These are phyloP conservation scores for Cucumis sativus DNA, from an alignment of 306 rosid genomes.

Conservation along the genomic window Cucumber_9930_V3 NC_026657.2:387001-387500, in stretches of 20 bases:
- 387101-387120: constrained; percentile 3
- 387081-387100: constrained; percentile 19
- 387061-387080: constrained; percentile 16
- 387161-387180: constrained; percentile 64
- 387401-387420: no score
- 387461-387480: no score
- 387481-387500: no score
- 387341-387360: not conserved
- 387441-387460: no score
- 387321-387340: not conserved
- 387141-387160: constrained; percentile 29
- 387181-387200: constrained; percentile 78
- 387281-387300: constrained; percentile 77
- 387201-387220: constrained; percentile 79
- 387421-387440: no score
- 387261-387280: constrained; percentile 79
- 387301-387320: constrained; percentile 21
- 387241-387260: constrained; percentile 93
- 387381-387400: no score
- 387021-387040: constrained; percentile 24
- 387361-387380: no score
- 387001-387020: constrained; percentile 19
- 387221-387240: constrained; percentile 74
- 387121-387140: not conserved
- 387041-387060: constrained; percentile 24